Evolutionary conservation across 768 basidiomycete species (phyloP).

Genomic region (Boletus vinaceobasis): DNA sequence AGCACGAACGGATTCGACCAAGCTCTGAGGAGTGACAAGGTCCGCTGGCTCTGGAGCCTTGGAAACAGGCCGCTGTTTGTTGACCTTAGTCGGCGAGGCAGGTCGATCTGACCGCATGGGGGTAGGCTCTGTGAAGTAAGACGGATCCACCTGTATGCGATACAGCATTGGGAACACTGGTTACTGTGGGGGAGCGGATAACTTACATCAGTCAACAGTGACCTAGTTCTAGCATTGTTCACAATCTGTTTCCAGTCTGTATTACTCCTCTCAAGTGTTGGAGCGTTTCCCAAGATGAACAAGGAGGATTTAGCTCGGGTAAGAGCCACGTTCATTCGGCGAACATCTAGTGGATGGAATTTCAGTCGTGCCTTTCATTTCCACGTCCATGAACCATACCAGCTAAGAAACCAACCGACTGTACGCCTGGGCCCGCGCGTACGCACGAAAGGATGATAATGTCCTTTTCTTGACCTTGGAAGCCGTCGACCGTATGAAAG

Average conservation of each 20-base stretch:
- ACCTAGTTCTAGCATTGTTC: slow-evolving; percentile 65
- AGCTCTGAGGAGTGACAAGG: slow-evolving; percentile 38
- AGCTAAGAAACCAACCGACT: slow-evolving; percentile 83
- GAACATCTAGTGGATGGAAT: slow-evolving; percentile 45
- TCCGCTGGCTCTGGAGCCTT: slow-evolving; percentile 28
- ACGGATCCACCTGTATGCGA: slow-evolving; percentile 29
- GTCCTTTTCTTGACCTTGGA: slow-evolving; percentile 98
- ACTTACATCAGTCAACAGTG: slow-evolving; percentile 59
- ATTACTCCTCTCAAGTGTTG: slow-evolving; percentile 87
- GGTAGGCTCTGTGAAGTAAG: slow-evolving; percentile 38
- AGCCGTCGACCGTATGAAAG: slow-evolving; percentile 98
- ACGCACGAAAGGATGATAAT: slow-evolving; percentile 98
- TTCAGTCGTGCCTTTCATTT: slow-evolving; percentile 1
- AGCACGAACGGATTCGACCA: slow-evolving; percentile 29
- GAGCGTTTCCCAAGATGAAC: slow-evolving; percentile 87
- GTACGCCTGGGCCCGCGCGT: slow-evolving; percentile 82
- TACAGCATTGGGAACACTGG: not conserved
- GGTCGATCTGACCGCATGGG: slow-evolving; percentile 13
- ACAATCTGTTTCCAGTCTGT: slow-evolving; percentile 76
- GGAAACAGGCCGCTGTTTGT: slow-evolving; percentile 19
- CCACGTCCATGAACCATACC: slow-evolving; percentile 40
- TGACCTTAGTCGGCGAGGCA: slow-evolving; percentile 18
- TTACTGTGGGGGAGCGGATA: not conserved
- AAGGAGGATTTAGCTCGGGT: slow-evolving; percentile 95
- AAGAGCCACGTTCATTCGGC: slow-evolving; percentile 98